These are phyloP conservation scores for Globisporangium barbulae DNA, from an alignment of 352 stramenopile species.

Conservation along the genomic window DNA sequence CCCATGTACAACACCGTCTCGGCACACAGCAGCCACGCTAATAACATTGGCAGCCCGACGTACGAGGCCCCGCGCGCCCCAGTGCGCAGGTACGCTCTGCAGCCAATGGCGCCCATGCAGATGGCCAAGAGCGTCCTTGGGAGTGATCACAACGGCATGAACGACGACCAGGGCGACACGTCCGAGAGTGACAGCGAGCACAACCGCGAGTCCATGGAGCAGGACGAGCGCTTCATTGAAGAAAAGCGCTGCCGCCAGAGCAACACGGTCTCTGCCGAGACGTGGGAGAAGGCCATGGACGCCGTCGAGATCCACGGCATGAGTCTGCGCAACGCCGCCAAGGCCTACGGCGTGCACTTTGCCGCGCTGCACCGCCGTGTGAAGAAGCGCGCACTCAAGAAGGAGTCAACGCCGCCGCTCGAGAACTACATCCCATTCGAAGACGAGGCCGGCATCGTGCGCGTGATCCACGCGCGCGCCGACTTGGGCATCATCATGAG, in stretches of 20 bases:
- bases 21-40: background rate
- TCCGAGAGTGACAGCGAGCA: constrained; percentile 26
- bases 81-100: background rate
- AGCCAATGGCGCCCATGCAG: background rate
- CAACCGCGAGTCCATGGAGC: constrained; percentile 16
- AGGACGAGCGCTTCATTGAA: constrained; percentile 15
- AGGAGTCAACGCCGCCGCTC: constrained; percentile 24
- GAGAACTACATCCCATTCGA: constrained; percentile 45
- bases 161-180: constrained; percentile 20
- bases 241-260: constrained; percentile 30
- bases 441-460: constrained; percentile 55
- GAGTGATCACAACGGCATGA: constrained; percentile 10
- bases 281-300: constrained; percentile 56
- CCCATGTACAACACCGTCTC: background rate
- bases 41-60: background rate
- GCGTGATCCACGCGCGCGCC: constrained; percentile 47
- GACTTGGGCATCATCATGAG: constrained; percentile 65
- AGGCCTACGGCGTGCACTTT: constrained; percentile 53
- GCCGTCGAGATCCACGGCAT: constrained; percentile 55
- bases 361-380: constrained; percentile 51
- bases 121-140: background rate
- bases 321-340: constrained; percentile 48
- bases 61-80: background rate
- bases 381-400: constrained; percentile 54
- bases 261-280: constrained; percentile 43